A percentile compares a stretch with the other conserved stretches of the same genome.
These are phyloP conservation scores for Sporodiniella umbellata DNA, from an alignment of 371 early-diverging fungal genomes.

Conservation along the genomic window DNA sequence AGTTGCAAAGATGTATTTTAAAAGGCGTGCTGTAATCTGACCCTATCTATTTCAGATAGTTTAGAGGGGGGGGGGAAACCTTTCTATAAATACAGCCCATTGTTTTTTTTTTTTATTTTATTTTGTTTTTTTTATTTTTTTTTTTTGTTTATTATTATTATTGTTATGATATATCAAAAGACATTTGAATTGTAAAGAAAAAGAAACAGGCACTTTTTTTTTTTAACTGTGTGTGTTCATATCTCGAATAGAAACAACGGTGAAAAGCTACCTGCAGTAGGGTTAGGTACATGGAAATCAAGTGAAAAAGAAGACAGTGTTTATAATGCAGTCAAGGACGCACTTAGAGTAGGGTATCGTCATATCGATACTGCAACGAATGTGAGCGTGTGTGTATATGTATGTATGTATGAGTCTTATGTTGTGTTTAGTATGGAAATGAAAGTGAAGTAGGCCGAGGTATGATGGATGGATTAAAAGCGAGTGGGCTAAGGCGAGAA, in stretches of 20 bases:
- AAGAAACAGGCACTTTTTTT: no score
- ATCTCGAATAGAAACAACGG: conserved; percentile 36
- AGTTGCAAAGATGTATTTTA: no score
- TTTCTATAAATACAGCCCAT: no score
- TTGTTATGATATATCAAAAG: conserved; percentile 25
- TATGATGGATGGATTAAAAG: conserved; percentile 50
- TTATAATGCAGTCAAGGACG: conserved; percentile 36
- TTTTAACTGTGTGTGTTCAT: not conserved
- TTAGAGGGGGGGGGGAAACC: no score
- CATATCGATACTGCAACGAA: conserved; percentile 60
- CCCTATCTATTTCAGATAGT: no score
- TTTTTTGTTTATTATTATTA: not conserved
- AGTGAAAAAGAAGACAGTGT: conserved; percentile 35
- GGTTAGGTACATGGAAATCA: conserved; percentile 54
- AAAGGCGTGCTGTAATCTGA: no score
- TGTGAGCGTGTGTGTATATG: no score
- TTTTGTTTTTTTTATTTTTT: conserved; percentile 2
- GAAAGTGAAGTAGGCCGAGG: conserved; percentile 68
- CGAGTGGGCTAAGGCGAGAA: conserved; percentile 50
- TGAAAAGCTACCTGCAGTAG: conserved; percentile 42
- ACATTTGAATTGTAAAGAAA: conserved; percentile 13
- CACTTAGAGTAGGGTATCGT: conserved; percentile 43
- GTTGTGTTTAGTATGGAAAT: conserved; percentile 53
- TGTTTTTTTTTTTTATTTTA: not conserved
- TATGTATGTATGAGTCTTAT: not conserved